phyloP scores from a whole-genome alignment of 805 yeast species.

The Nakazawaea wyomingensis region DNA sequence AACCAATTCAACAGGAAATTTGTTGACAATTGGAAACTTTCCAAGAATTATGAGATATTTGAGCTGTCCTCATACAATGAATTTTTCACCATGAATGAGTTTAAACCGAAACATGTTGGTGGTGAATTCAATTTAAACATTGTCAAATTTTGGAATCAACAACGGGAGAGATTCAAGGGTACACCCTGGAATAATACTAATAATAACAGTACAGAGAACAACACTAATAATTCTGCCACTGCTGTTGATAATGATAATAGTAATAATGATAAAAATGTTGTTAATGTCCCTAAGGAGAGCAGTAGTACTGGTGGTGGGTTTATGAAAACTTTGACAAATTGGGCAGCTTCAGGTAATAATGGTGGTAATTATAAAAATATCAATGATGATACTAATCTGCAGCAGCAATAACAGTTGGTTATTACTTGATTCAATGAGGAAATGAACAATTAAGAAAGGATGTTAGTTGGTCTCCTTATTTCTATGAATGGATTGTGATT shows the following conservation, averaged over 20 bases:
- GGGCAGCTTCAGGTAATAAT: neutral
- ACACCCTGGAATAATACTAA: neutral
- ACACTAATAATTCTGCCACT: neutral
- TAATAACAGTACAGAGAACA: neutral
- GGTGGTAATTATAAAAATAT: neutral
- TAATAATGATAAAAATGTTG: neutral
- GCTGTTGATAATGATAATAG: neutral
- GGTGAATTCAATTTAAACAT: neutral
- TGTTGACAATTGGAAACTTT: slow-evolving; percentile 47
- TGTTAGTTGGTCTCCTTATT: no score
- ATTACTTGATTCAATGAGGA: no score
- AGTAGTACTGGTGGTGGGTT: neutral
- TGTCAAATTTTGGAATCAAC: neutral
- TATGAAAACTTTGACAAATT: neutral
- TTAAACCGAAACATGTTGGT: slow-evolving; percentile 39
- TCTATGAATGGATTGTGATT: neutral
- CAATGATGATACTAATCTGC: no score
- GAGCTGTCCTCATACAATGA: slow-evolving; percentile 60
- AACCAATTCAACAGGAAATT: slow-evolving; percentile 37
- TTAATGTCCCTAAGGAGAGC: neutral
- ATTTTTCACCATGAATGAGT: slow-evolving; percentile 47
- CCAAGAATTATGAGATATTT: slow-evolving; percentile 53
- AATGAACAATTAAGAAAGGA: no score
- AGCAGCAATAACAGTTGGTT: neutral
- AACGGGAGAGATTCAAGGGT: neutral